Percentiles rank a stretch among this genome's conserved stretches.
phyloP scores from a whole-genome alignment of 1,139 yeast species.

The Scheffersomyces stambukii region DNA sequence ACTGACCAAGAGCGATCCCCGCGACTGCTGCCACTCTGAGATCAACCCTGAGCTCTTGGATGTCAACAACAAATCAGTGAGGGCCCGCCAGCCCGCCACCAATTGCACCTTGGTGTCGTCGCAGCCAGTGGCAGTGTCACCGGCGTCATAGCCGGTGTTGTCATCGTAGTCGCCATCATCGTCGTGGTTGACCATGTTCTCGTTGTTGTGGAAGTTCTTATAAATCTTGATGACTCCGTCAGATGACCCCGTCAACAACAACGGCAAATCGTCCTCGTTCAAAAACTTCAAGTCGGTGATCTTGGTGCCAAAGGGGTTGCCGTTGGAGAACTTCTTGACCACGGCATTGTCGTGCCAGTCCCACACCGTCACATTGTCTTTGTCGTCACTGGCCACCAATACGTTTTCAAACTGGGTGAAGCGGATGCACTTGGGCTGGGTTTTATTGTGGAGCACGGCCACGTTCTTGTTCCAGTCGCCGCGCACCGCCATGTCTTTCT shows the following conservation, averaged over 20 bases:
- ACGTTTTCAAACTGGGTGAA: conserved; percentile 92
- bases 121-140: conserved; percentile 32
- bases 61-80: conserved; percentile 77
- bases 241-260: conserved; percentile 82
- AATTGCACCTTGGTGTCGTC: conserved; percentile 44
- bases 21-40: conserved; percentile 95
- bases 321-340: conserved; percentile 71
- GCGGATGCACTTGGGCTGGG: conserved; percentile 73
- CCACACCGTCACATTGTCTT: conserved; percentile 81
- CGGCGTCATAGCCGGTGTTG: conserved; percentile 13
- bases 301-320: conserved; percentile 82
- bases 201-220: conserved; percentile 63
- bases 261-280: conserved; percentile 88
- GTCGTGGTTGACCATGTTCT: conserved; percentile 19
- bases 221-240: conserved; percentile 91
- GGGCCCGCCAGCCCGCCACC: conserved; percentile 89
- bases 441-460: conserved; percentile 62
- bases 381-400: conserved; percentile 76
- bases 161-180: conserved; percentile 32
- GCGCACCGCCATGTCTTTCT: conserved; percentile 74
- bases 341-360: conserved; percentile 69
- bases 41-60: conserved; percentile 81
- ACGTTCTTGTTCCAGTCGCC: conserved; percentile 81
- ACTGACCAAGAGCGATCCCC: conserved; percentile 87
- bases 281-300: conserved; percentile 82